phyloP scores from a whole-genome alignment of 2,329 filamentous ascomycete species.

The Fusarium nurragi region DNA sequence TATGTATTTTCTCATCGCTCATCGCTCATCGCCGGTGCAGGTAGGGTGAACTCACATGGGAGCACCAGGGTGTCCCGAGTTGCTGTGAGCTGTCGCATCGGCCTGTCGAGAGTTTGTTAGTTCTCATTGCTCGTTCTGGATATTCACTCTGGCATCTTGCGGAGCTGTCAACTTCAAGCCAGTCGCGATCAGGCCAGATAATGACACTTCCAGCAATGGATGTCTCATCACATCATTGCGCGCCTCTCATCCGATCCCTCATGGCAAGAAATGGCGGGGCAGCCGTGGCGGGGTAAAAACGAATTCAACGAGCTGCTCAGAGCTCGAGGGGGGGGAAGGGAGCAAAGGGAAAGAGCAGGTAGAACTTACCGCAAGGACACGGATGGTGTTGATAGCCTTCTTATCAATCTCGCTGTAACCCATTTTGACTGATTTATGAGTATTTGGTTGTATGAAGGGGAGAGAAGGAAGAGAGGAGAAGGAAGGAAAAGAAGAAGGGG shows the following conservation, averaged over 20 bases:
- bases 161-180: constrained; percentile 1
- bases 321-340: constrained; percentile 48
- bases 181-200: neutral
- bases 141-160: neutral
- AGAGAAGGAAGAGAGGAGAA: constrained; percentile 40
- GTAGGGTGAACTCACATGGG: constrained; percentile 74
- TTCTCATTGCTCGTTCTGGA: constrained; percentile 15
- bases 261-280: constrained; percentile 41
- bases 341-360: constrained; percentile 22
- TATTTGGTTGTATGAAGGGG: constrained; percentile 36
- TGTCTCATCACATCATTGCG: constrained; percentile 25
- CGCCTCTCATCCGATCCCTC: constrained; percentile 14
- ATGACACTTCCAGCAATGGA: neutral
- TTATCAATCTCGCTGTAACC: constrained; percentile 87
- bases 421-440: constrained; percentile 69
- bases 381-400: constrained; percentile 98
- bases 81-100: constrained; percentile 95
- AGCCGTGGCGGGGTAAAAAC: constrained; percentile 51
- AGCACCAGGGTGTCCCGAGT: constrained; percentile 98
- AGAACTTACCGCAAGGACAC: constrained; percentile 84
- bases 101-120: constrained; percentile 66
- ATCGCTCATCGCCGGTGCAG: constrained; percentile 2
- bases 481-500: constrained; percentile 39
- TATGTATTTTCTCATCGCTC: constrained; percentile 21
- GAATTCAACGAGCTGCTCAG: constrained; percentile 45